phyloP scores from a whole-genome alignment of 257 asterid genomes.

The Hygrophila difformis region DNA sequence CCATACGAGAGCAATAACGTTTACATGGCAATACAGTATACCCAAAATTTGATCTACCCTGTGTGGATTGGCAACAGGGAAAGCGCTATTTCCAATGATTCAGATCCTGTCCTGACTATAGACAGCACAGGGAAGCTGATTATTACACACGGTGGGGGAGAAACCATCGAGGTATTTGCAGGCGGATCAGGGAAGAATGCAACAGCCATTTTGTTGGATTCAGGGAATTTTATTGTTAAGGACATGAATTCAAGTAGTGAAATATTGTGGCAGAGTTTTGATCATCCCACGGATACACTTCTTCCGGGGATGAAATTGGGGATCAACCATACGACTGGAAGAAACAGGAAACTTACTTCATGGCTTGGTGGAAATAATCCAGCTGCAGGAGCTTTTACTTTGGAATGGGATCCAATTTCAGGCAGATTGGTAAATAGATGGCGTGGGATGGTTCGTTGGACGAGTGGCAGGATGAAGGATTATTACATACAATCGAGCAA shows the following conservation, averaged over 20 bases:
- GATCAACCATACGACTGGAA: slow-evolving; percentile 24
- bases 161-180: slow-evolving; percentile 8
- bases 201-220: slow-evolving; percentile 25
- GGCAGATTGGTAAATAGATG: slow-evolving; percentile 23
- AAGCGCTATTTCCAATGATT: slow-evolving; percentile 2
- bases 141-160: slow-evolving; percentile 13
- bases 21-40: slow-evolving; percentile 35
- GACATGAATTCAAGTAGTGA: slow-evolving; percentile 9
- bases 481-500: neutral
- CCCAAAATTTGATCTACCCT: neutral
- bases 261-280: slow-evolving; percentile 44
- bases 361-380: slow-evolving; percentile 27
- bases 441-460: slow-evolving; percentile 28
- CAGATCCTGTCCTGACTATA: slow-evolving; percentile 20
- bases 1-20: slow-evolving; percentile 10
- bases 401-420: slow-evolving; percentile 26
- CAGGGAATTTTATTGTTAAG: slow-evolving; percentile 34
- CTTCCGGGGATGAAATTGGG: slow-evolving; percentile 54
- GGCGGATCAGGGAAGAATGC: slow-evolving; percentile 17
- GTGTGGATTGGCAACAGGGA: slow-evolving; percentile 43
- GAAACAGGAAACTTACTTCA: slow-evolving; percentile 37
- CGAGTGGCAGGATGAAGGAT: slow-evolving; percentile 25
- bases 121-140: slow-evolving; percentile 20
- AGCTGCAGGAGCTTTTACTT: slow-evolving; percentile 35
- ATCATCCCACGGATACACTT: slow-evolving; percentile 47